Evolutionary conservation across 1,139 yeast genomes (phyloP), one percentile per base, ranked within the genome.

Genomic region (Geotrichum klebahnii): DNA sequence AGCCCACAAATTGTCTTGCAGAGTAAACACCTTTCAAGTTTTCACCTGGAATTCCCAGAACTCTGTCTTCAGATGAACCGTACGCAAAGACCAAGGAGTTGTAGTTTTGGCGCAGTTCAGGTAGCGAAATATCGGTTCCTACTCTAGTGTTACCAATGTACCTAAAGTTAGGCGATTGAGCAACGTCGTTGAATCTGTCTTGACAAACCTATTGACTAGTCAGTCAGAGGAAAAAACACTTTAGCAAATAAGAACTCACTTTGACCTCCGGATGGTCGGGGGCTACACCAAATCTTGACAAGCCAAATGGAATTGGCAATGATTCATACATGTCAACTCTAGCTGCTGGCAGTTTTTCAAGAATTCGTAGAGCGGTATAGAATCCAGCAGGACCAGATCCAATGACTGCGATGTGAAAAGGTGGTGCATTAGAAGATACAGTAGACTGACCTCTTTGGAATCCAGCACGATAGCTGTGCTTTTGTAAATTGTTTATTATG

Each of bases 211-310:
- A 10, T 8, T 26, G n/a, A n/a, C 10, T 26, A 6, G 29, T 26
- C 10, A 26, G 29, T 57, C 35, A 16, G 5, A 17, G 16, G n/a
- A 26, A 29, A 17, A 22, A 36, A 14, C 9, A 19, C 33, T 22
- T n/a, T 14, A 38, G 14, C 19, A 20, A 19, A 22, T 16, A 38
- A 84, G 55, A 81, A 82, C 65, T 26, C 10, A 10, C 29, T 10
- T 92, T 92, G 34, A 92, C 97, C 62, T 92, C 98, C 0, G 97
- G 96, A 66, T 92, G 98, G 68, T 92, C 99, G 1, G 99, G 99
- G 0, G 98, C 97, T n/a, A 92, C 97, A 1, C 99, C 99, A 63
- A 80, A 90, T 39, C 99, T 69, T 44, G 92, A 82, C 34, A 92
- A 72, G 0, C 99, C 99, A 68, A 78, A 92, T 0, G 98, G 98